Base-by-base conservation (phyloP, 2,329 filamentous ascomycete species). In the Phaeosphaeria sp. region DNA sequence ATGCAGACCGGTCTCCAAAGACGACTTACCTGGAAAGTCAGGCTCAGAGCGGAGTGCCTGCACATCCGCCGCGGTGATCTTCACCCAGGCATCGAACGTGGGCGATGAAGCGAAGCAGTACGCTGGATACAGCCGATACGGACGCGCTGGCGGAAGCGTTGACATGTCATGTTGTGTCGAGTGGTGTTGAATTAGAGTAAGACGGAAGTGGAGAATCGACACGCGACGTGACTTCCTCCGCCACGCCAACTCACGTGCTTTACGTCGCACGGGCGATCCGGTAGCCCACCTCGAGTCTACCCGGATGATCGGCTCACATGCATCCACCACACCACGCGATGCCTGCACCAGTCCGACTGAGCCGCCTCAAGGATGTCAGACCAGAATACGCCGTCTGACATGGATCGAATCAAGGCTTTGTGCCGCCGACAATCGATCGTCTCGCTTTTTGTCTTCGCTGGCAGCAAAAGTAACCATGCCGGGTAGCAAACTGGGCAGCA, bases 71-170 rank as follows among this genome's bases (percentile, higher is more conserved):
- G 80, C 79, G 1, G 83, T 82, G 62, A 89, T 78, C 69, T 87
- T 87, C 73, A 87, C 87, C 87, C 87, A 89, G 69, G 80, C 72
- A 75, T 84, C 82, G 74, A 83, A 87, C 8, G 87, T 89, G n/a
- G 84, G 83, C 6, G 87, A 88, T 36, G 80, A 80, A 47, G 77
- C 75, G 73, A 86, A 88, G 78, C 85, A 88, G 72, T 83, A 87
- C 39, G 83, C 83, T 17, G 86, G 85, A 61, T 88, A 87, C 60
- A 86, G 63, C 60, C 67, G 63, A 63, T 68, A 69, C 15, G 74
- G 54, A 51, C 56, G 67, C 59, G 61, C 51, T 48, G 60, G 57
- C 50, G 57, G 58, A 55, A 61, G 62, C 60, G 61, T 67, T 65
- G 67, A 71, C 67, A 71, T 72, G 27, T 72, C 70, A 74, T 74